Base-by-base conservation (phyloP, 2,329 filamentous ascomycete genomes). In the Elsinoe perseae region DNA sequence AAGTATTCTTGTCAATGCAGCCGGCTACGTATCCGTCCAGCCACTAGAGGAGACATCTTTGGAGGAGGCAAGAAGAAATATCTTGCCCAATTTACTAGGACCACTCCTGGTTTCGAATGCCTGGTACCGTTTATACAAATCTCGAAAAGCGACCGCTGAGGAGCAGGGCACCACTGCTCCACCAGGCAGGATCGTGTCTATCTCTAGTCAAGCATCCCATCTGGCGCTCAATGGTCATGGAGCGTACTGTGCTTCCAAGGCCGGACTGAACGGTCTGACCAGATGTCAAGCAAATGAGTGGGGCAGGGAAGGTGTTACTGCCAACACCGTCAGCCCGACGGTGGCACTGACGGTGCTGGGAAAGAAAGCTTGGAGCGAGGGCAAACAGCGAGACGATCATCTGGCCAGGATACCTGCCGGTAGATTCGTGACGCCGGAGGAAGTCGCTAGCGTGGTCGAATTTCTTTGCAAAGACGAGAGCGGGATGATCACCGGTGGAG, bases 401-500 rank as follows among this genome's bases (percentile, higher is more conserved):
- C 38, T 54, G 18, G 52, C 52, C 20, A 21, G 52, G 23, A 54
- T 54, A 21, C 52, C 52, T 3, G 38, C 52, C 10, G 52, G 52
- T 8, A 42, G 58, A 9, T 67, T 68, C 53, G 64, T 64, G 9
- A 64, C 65, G 54, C 65, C 66, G 10, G 64, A 70, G 43, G 68
- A 90, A 74, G 68, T 87, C 82, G 66, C 92, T 75, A 68, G 92
- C 86, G 59, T 82, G 79, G 87, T 93, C 63, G 64, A 65, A 0
- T 69, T 67, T 56, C 54, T 73, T 40, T 66, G 65, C 9, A 64
- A 64, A 59, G 70, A 71, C 58, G 65, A 65, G 50, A 62, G 64
- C 10, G 55, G 64, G 52, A 72, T 70, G 62, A 61, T 68, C 38
- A 73, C 67, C 50, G 71, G 71, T 6, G 67, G 67, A 58, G 70